Percentiles rank a stretch among this genome's conserved stretches.
Conservation (phyloP, 225 moss, liverwort and hornwort genomes). For the Straminergon stramineum region DNA sequence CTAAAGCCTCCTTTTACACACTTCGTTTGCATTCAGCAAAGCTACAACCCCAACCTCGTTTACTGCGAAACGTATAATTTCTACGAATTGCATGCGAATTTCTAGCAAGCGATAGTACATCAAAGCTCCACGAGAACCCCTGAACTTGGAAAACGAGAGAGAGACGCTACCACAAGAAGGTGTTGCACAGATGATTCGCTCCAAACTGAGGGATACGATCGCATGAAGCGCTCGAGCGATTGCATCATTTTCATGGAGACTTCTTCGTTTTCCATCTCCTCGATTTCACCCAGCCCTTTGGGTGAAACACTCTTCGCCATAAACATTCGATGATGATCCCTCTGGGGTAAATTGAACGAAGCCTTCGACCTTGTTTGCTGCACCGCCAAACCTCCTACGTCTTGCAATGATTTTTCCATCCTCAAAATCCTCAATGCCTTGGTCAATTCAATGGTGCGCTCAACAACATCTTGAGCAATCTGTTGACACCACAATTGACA, state of each 20-base stretch:
- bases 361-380: neutral
- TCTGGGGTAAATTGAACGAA: neutral
- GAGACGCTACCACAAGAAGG: slow-evolving; percentile 23
- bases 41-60: neutral
- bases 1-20: neutral
- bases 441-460: neutral
- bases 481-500: neutral
- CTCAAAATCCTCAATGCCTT: neutral
- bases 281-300: slow-evolving; percentile 21
- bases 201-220: slow-evolving; percentile 25
- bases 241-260: slow-evolving; percentile 21
- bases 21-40: neutral
- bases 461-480: neutral
- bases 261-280: slow-evolving; percentile 27
- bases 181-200: slow-evolving; percentile 20
- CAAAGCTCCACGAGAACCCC: neutral
- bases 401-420: slow-evolving; percentile 11
- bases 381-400: neutral
- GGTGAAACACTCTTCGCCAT: neutral
- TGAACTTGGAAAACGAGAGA: neutral
- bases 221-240: slow-evolving; percentile 31
- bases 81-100: neutral
- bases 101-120: neutral
- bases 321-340: slow-evolving; percentile 1
- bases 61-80: neutral